Percentiles rank a stretch among this genome's conserved stretches.
Evolutionary conservation across 352 stramenopile genomes (phyloP).

Genomic region (Plasmopara viticola): DNA sequence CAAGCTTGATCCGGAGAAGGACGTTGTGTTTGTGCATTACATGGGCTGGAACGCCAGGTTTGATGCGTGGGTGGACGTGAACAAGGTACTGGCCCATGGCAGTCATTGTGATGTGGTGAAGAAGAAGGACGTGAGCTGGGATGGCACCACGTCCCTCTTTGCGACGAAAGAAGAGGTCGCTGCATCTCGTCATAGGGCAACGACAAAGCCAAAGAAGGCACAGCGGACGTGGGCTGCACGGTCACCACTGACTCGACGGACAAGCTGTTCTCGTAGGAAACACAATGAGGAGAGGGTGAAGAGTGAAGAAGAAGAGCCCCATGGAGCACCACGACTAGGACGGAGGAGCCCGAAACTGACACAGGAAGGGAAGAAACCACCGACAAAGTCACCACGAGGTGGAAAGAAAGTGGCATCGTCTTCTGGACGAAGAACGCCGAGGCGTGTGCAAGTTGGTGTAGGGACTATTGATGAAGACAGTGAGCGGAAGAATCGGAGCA

Average conservation of each 20-base stretch:
- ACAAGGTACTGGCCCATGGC: conserved; percentile 47
- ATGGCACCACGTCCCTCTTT: conserved; percentile 45
- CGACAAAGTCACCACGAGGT: conserved; percentile 4
- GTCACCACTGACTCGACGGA: conserved; percentile 7
- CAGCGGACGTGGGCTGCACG: conserved; percentile 6
- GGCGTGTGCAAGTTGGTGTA: conserved; percentile 42
- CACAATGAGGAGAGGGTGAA: conserved; percentile 2
- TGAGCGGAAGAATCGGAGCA: conserved; percentile 30
- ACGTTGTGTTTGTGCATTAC: conserved; percentile 57
- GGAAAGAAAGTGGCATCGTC: conserved; percentile 11
- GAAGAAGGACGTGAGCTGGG: conserved; percentile 43
- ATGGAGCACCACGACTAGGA: conserved; percentile 1
- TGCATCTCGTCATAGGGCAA: conserved; percentile 2
- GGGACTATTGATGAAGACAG: conserved; percentile 45
- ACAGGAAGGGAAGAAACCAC: conserved; percentile 13
- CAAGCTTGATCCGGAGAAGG: conserved; percentile 29
- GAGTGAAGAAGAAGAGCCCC: conserved; percentile 3
- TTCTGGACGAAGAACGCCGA: conserved; percentile 8
- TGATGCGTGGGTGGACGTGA: conserved; percentile 47
- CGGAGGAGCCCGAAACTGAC: conserved; percentile 13
- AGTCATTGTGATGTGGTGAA: conserved; percentile 28
- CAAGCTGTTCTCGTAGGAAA: conserved; percentile 11
- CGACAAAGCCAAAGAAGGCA: conserved; percentile 7
- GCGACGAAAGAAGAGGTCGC: conserved; percentile 10
- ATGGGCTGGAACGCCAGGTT: conserved; percentile 74